Evolutionary conservation across 768 basidiomycete genomes (phyloP), one percentile per base, ranked within the genome.

Genomic region (Rhodotorula kratochvilovae): DNA sequence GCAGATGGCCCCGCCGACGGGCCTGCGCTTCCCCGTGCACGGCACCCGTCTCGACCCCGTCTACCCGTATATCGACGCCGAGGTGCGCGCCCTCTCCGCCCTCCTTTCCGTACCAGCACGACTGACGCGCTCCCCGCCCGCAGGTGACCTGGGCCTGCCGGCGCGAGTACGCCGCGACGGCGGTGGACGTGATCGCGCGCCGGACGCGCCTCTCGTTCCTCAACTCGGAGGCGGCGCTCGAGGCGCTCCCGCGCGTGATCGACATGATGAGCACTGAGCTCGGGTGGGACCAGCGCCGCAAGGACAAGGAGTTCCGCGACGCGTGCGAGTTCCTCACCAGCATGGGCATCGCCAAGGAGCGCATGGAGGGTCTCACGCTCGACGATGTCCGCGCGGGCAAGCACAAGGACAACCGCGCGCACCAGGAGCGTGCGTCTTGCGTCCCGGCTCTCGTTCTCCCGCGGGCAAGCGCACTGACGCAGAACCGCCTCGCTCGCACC

Each of bases 11-110:
- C 84, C 87, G 61, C 86, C 88, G 6, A 92, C 91, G 0, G 89
- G 89, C 39, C 83, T 84, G 65, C 84, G 83, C 19, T 94, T 90
- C 92, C 92, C 93, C n/a, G 81, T 92, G 19, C 88, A 94, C 77
- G 94, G 92, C 35, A 83, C 85, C 63, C 85, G 89, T 8, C 82
- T 99, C 31, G 84, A 83, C 42, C 81, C 86, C 5, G 83, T 85
- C 67, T 92, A 95, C 78, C 88, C 93, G 59, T 94, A 88, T 84
- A 88, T 97, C 79, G 92, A 96, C 80, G 92, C 91, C 1, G 95
- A 99, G 82, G 88, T 27, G 48, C 23, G 23, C 45, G 15, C 45
- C 45, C 45, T 11, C 45, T 46, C 17, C 15, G 3, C 12, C 25
- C 48, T 94, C 13, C 87, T 87, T 59, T 96, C 95, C 79, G 92